Percentiles rank a stretch among this genome's conserved stretches.
Conservation (phyloP, 495 filamentous ascomycete species). For the Penicillium ucsense region DNA sequence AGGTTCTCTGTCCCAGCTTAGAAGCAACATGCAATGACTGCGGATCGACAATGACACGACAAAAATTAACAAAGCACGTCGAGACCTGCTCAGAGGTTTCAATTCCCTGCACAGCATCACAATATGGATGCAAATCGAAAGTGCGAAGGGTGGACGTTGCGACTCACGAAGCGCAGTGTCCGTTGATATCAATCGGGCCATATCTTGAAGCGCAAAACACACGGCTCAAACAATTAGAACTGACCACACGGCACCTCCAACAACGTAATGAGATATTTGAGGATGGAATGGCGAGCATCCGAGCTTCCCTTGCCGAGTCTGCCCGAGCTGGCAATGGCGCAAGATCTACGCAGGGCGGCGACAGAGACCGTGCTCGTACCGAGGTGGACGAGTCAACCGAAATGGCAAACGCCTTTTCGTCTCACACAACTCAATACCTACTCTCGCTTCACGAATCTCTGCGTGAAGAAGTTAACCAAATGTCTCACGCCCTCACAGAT, state of each 20-base stretch:
- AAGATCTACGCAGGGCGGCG: not conserved
- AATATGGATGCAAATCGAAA: constrained; percentile 47
- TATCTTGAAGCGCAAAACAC: constrained; percentile 48
- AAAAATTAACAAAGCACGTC: constrained; percentile 40
- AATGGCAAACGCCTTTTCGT: constrained; percentile 18
- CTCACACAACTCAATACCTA: constrained; percentile 46
- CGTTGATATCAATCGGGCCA: constrained; percentile 49
- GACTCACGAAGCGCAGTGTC: constrained; percentile 44
- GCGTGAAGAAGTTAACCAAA: constrained; percentile 50
- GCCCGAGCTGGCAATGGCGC: constrained; percentile 11
- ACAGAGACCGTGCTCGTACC: not conserved
- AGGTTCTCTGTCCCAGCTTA: constrained; percentile 40
- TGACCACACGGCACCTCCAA: constrained; percentile 45
- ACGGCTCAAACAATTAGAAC: constrained; percentile 45
- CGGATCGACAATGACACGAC: constrained; percentile 33
- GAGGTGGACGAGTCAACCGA: constrained; percentile 12
- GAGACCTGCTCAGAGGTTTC: constrained; percentile 44
- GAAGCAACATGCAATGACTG: constrained; percentile 46
- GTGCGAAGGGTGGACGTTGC: constrained; percentile 40
- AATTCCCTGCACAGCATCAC: constrained; percentile 43
- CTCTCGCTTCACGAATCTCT: constrained; percentile 61
- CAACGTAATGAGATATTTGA: constrained; percentile 51
- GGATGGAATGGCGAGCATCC: constrained; percentile 42
- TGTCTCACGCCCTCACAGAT: constrained; percentile 49
- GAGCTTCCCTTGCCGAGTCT: constrained; percentile 29